phyloP scores from a whole-genome alignment of 2,329 filamentous ascomycete genomes.

The Exophiala aquamarina region DNA sequence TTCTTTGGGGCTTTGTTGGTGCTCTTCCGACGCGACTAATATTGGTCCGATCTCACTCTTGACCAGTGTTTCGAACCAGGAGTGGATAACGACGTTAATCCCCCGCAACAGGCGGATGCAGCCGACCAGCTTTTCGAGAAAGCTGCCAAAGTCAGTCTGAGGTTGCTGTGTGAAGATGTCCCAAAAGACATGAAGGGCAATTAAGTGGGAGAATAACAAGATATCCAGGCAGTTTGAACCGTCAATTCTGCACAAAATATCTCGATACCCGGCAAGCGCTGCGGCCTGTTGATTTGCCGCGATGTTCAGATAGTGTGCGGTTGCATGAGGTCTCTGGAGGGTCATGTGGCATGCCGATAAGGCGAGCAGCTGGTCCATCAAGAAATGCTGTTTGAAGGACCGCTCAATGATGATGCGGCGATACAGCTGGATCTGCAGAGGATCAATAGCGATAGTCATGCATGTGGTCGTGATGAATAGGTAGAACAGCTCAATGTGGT shows the following conservation, averaged over 20 bases:
- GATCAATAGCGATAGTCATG: constrained; percentile 29
- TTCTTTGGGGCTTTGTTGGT: not conserved
- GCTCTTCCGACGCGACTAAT: not conserved
- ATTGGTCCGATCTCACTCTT: constrained; percentile 11
- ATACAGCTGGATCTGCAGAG: constrained; percentile 4
- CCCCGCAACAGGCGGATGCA: constrained; percentile 31
- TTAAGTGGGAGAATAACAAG: constrained; percentile 21
- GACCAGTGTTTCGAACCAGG: constrained; percentile 7
- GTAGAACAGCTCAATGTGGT: constrained; percentile 33
- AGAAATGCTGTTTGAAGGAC: constrained; percentile 34
- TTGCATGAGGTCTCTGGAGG: constrained; percentile 26
- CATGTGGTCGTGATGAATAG: constrained; percentile 25
- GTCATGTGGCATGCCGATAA: constrained; percentile 38
- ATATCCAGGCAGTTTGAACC: constrained; percentile 14
- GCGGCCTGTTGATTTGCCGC: constrained; percentile 18
- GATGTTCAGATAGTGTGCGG: constrained; percentile 11
- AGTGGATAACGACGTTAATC: constrained; percentile 14
- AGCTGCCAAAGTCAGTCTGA: constrained; percentile 37
- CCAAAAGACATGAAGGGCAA: constrained; percentile 36
- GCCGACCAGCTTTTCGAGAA: constrained; percentile 30
- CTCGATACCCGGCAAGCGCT: constrained; percentile 18
- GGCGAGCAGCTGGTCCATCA: constrained; percentile 29
- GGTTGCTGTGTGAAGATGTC: constrained; percentile 44
- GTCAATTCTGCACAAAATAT: constrained; percentile 10
- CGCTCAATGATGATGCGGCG: constrained; percentile 6